phyloP scores from a whole-genome alignment of 257 asterid genomes.

The Catharanthus roseus region DNA sequence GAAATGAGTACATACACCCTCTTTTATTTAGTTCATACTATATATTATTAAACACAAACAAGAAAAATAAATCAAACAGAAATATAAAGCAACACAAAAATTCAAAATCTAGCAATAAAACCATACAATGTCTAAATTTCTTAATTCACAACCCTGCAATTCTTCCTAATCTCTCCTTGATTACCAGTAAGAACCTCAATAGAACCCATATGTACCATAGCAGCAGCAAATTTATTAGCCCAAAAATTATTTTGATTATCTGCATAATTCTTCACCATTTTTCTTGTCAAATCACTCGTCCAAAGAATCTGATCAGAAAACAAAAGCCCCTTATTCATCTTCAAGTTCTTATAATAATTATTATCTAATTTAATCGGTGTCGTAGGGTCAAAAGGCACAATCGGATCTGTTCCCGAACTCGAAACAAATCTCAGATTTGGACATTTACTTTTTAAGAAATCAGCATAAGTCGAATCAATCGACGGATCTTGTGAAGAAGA shows the following conservation, averaged over 20 bases:
- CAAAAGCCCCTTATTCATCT: conserved; percentile 18
- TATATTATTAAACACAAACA: too few species aligned
- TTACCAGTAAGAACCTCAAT: conserved; percentile 40
- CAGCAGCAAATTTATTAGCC: conserved; percentile 37
- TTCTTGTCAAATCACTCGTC: conserved; percentile 28
- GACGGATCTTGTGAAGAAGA: conserved; percentile 7
- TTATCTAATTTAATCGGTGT: conserved; percentile 17
- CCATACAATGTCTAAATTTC: not conserved
- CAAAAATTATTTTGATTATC: conserved; percentile 31
- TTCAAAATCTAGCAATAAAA: too few species aligned
- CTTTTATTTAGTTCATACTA: too few species aligned
- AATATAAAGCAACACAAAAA: too few species aligned
- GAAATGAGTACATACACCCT: too few species aligned
- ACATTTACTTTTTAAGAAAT: conserved; percentile 10
- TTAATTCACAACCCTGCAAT: conserved; percentile 12
- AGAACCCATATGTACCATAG: conserved; percentile 54
- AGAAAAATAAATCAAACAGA: too few species aligned
- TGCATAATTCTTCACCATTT: conserved; percentile 28
- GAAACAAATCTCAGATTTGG: not conserved
- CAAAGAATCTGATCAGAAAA: conserved; percentile 8
- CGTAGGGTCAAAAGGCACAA: conserved; percentile 14
- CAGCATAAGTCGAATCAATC: conserved; percentile 11
- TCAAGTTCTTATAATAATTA: conserved; percentile 11
- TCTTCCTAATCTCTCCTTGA: conserved; percentile 47
- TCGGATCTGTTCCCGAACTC: not conserved